A percentile compares a stretch with the other conserved stretches of the same genome.
Conservation (phyloP, 805 yeast genomes). For the Saccharomyces mikatae region DNA sequence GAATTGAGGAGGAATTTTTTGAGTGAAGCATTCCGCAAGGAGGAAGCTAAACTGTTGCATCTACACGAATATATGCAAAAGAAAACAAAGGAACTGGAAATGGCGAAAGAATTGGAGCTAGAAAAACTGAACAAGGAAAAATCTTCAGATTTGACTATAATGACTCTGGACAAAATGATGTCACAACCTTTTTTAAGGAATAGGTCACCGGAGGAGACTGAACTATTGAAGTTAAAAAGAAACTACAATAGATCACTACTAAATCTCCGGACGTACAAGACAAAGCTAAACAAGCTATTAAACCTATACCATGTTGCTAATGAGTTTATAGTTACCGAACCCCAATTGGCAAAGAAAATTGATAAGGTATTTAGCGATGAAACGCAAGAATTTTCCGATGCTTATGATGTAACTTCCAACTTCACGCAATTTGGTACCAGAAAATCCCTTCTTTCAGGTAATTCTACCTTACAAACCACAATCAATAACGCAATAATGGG, state of each 20-base stretch:
- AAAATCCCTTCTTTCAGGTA: background rate
- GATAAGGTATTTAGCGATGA: constrained; percentile 25
- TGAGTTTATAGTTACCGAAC: constrained; percentile 65
- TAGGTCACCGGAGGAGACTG: constrained; percentile 64
- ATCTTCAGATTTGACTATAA: constrained; percentile 53
- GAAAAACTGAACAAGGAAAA: constrained; percentile 17
- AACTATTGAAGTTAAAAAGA: constrained; percentile 50
- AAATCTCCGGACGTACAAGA: constrained; percentile 45
- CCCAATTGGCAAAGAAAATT: constrained; percentile 37
- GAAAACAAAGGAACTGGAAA: constrained; percentile 33
- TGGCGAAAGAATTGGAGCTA: constrained; percentile 30
- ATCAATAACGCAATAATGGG: background rate
- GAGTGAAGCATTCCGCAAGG: constrained; percentile 50
- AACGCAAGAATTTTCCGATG: constrained; percentile 23
- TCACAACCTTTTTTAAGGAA: constrained; percentile 63
- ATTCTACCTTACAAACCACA: background rate
- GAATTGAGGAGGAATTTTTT: constrained; percentile 67
- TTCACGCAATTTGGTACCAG: background rate
- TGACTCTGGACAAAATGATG: constrained; percentile 64
- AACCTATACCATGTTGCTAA: constrained; percentile 65
- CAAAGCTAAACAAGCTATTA: constrained; percentile 49
- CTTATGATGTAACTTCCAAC: constrained; percentile 12
- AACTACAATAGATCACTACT: constrained; percentile 53
- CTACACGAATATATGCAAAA: constrained; percentile 22
- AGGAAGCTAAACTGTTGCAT: constrained; percentile 41